Conservation (phyloP, 2,329 filamentous ascomycete genomes). For the Beauveria sp. region DNA sequence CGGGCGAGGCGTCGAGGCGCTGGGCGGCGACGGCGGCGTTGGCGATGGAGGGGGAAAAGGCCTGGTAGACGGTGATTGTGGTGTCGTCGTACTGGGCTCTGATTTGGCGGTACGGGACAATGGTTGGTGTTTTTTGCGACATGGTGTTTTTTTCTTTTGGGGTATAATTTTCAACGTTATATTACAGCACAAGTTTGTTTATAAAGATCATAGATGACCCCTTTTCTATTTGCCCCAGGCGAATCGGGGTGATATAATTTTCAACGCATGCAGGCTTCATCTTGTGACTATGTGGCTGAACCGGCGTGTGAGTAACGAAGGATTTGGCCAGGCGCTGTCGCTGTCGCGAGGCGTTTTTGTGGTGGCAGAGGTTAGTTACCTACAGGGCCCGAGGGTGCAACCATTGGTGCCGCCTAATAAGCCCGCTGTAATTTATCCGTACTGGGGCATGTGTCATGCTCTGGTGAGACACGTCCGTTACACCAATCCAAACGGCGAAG, state of each 20-base stretch:
- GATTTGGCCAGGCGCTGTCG: not conserved
- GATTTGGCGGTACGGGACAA: slow-evolving; percentile 38
- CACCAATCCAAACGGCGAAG: no score
- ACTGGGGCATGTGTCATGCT: no score
- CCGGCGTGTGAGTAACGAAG: not conserved
- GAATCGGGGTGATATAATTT: not conserved
- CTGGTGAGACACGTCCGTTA: no score
- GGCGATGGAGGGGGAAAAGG: slow-evolving; percentile 48
- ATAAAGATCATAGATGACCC: no score
- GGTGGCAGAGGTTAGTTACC: no score
- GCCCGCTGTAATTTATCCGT: no score
- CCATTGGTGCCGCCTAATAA: no score
- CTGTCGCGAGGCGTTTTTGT: not conserved
- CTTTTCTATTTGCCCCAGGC: not conserved
- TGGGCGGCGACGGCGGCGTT: slow-evolving; percentile 42
- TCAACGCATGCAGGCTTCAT: not conserved
- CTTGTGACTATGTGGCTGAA: slow-evolving; percentile 2
- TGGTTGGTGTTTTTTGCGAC: not conserved
- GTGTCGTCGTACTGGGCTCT: slow-evolving; percentile 41
- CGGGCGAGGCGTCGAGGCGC: slow-evolving; percentile 42
- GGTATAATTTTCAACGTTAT: no score
- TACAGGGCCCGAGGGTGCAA: no score
- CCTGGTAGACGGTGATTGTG: slow-evolving; percentile 56
- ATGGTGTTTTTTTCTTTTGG: not conserved
- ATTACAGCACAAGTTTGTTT: no score